phyloP scores from a whole-genome alignment of 2,329 filamentous ascomycete species.

The Xylariomycetidae sp. region DNA sequence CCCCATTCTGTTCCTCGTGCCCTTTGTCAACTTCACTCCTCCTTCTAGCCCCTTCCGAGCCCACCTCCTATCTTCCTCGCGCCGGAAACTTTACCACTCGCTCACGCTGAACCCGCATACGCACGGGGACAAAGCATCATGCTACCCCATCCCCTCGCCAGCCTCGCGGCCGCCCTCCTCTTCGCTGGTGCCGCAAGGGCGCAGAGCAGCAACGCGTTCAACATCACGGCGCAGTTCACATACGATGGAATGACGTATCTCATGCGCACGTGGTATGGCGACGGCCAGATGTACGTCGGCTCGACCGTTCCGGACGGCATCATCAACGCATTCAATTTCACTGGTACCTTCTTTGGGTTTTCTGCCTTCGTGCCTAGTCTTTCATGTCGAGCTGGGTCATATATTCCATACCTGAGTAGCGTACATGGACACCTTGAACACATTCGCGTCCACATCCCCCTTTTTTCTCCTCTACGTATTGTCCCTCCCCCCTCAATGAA shows the following conservation, averaged over 20 bases:
- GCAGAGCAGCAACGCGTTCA: constrained; percentile 6
- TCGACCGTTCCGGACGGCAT: constrained; percentile 9
- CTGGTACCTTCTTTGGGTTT: constrained; percentile 6
- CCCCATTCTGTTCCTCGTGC: too few relatives aligned
- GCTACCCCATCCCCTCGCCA: background rate
- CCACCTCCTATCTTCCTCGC: background rate
- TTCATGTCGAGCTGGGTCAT: background rate
- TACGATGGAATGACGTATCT: constrained; percentile 2
- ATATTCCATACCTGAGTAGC: background rate
- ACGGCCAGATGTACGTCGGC: constrained; percentile 13
- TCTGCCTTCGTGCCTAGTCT: background rate
- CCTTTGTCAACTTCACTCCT: too few relatives aligned
- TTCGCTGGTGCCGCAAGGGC: background rate
- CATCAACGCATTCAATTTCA: constrained; percentile 11
- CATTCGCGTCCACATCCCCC: too few relatives aligned
- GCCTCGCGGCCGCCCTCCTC: background rate
- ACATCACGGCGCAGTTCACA: constrained; percentile 5
- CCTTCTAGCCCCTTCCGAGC: too few relatives aligned
- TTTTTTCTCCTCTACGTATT: too few relatives aligned
- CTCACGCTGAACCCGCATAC: background rate
- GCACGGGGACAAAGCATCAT: too few relatives aligned
- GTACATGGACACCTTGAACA: too few relatives aligned
- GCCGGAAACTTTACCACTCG: background rate
- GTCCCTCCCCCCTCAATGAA: too few relatives aligned
- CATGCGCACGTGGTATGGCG: constrained; percentile 11